phyloP scores from a whole-genome alignment of 495 filamentous ascomycete genomes.

The Entonaema liquescens region DNA sequence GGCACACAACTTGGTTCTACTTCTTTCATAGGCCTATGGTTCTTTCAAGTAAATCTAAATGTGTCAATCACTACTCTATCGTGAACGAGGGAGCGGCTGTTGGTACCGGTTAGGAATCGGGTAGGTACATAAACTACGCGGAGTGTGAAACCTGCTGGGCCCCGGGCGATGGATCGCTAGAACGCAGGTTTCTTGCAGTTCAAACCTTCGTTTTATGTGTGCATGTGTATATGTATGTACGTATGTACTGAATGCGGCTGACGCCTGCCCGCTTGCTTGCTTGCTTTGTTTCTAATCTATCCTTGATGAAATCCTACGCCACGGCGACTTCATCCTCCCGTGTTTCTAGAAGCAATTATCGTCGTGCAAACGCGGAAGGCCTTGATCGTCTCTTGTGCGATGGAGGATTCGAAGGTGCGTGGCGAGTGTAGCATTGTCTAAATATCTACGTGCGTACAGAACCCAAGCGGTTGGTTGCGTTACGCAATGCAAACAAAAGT shows the following conservation, averaged over 20 bases:
- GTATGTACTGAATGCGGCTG: slow-evolving; percentile 19
- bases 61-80: not conserved
- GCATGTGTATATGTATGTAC: not conserved
- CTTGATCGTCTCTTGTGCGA: not conserved
- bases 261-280: slow-evolving; percentile 1
- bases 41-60: not conserved
- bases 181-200: slow-evolving; percentile 6
- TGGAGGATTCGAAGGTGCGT: not conserved
- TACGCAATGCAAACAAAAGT: slow-evolving; percentile 4
- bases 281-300: not conserved
- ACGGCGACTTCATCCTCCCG: slow-evolving; percentile 26
- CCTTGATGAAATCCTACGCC: slow-evolving; percentile 23
- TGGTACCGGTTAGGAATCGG: not conserved
- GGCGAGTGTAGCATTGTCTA: not conserved
- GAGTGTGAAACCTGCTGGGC: slow-evolving; percentile 24
- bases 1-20: not conserved
- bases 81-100: not conserved
- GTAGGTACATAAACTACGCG: not conserved
- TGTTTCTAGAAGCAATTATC: slow-evolving; percentile 13
- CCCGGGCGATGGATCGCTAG: slow-evolving; percentile 20
- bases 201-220: slow-evolving; percentile 1
- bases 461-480: slow-evolving; percentile 17
- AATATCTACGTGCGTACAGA: slow-evolving; percentile 7
- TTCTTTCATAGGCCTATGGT: not conserved
- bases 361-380: not conserved